phyloP scores from a whole-genome alignment of 1,284 basidiomycete species.

The Ganoderma lingzhi region DNA sequence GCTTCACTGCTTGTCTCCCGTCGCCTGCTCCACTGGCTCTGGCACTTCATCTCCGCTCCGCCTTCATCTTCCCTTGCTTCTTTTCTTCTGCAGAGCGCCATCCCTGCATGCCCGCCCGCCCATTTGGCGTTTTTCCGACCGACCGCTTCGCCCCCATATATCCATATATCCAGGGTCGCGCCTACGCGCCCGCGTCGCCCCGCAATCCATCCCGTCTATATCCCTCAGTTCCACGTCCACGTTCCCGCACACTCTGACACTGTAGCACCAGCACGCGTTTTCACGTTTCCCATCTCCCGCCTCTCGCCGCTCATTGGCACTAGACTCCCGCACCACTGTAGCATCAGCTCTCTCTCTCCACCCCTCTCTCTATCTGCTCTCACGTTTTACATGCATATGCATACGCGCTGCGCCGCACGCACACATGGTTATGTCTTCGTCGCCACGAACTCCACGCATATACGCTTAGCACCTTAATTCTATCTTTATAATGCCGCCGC shows the following conservation, averaged over 20 bases:
- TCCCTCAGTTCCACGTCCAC: constrained; percentile 5
- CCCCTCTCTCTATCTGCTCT: background rate
- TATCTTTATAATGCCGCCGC: constrained; percentile 27
- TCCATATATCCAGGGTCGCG: background rate
- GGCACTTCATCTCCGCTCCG: constrained; percentile 2
- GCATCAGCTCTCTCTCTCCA: constrained; percentile 23
- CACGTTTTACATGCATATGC: background rate
- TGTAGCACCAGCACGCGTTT: constrained; percentile 34
- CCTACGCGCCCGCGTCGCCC: background rate
- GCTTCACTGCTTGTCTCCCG: background rate
- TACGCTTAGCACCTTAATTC: constrained; percentile 29
- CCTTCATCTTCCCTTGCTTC: constrained; percentile 10
- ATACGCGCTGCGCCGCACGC: background rate
- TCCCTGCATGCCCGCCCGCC: constrained; percentile 6
- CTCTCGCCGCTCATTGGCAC: background rate
- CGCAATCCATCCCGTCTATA: constrained; percentile 7
- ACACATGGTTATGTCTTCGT: background rate
- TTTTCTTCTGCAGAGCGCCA: constrained; percentile 4
- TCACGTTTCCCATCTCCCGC: background rate
- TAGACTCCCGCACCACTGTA: constrained; percentile 25
- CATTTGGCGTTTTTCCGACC: background rate
- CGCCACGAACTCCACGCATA: background rate
- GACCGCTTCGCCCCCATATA: constrained; percentile 12
- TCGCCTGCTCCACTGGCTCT: constrained; percentile 2
- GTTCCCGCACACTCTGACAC: constrained; percentile 27